Base-by-base conservation (phyloP, 2,329 filamentous ascomycete species). In the Botrytis cinerea region DNA sequence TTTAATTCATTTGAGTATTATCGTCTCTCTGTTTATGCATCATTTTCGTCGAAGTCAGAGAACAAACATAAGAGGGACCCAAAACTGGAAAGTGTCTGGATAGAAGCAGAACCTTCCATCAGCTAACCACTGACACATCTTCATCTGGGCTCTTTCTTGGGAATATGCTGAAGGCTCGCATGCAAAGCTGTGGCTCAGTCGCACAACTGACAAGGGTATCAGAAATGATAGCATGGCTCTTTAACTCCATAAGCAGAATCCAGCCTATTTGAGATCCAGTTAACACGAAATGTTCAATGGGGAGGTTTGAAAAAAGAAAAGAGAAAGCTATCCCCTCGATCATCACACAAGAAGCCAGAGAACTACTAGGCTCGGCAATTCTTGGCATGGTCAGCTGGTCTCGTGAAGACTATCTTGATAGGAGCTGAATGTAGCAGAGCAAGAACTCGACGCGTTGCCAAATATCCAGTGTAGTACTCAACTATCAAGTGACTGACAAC, bases 261-360 rank as follows among this genome's bases (percentile, higher is more conserved):
- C 51, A 57, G 0, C 6, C 0, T 32, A 0, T 57, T 57, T 28
- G 14, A 32, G 10, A 57, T 2, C 7, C n/a, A 18, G 6, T 18
- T 2, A 9, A 1, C 18, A 6, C 18, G 51, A 4, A 0, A 18
- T 28, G 9, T 28, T 57, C 14, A 32, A 16, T 4, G n/a, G 18
- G 5, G 2, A 3, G n/a, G 18, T 28, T 3, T n/a, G 14, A 28
- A 18, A 16, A 6, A 2, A 18, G 5, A 4, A 4, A 18, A 28
- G 7, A 57, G 51, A 28, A 32, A 18, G n/a, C 14, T 18, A 28
- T 18, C 5, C 16, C n/a, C 48, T 54, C 25, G 5, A n/a, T n/a
- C 12, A 0, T n/a, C 25, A n/a, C n/a, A 7, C 25, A 32, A 18
- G 5, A 32, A 57, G 14, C n/a, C 6, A 1, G 1, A 32, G 14